phyloP scores from a whole-genome alignment of 2,329 filamentous ascomycete genomes.

The Lachnellula subtilissima region DNA sequence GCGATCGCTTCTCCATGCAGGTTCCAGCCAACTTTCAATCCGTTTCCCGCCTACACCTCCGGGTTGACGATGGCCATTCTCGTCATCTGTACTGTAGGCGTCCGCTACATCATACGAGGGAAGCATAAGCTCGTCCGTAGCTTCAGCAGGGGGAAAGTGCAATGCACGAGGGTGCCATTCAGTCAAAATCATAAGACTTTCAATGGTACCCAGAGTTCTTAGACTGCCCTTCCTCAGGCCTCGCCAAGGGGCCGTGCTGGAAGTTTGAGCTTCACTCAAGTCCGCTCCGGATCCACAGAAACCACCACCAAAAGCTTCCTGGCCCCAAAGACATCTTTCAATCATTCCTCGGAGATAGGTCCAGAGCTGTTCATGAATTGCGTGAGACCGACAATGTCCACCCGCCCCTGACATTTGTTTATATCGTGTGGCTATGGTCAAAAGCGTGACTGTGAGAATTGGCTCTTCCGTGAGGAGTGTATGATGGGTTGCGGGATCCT shows the following conservation, averaged over 20 bases:
- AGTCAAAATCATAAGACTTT: conserved; percentile 87
- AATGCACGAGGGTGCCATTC: conserved; percentile 96
- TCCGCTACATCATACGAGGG: conserved; percentile 50
- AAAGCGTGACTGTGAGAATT: conserved; percentile 82
- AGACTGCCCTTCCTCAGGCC: conserved; percentile 72
- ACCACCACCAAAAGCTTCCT: conserved; percentile 89
- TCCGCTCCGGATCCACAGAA: conserved; percentile 68
- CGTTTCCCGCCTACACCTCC: conserved; percentile 70
- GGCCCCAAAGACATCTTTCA: conserved; percentile 89
- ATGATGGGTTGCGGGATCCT: conserved; percentile 71
- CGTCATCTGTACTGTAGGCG: conserved; percentile 41
- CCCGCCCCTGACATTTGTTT: conserved; percentile 74
- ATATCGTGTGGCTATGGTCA: conserved; percentile 88
- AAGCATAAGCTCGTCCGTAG: conserved; percentile 63
- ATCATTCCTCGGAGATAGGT: conserved; percentile 92
- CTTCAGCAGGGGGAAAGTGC: conserved; percentile 84
- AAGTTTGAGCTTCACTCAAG: conserved; percentile 53
- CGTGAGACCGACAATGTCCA: conserved; percentile 75
- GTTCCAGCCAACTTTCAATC: conserved; percentile 94
- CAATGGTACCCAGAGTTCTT: conserved; percentile 86
- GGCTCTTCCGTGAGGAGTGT: conserved; percentile 85
- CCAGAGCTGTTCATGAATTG: conserved; percentile 95
- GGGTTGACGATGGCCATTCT: conserved; percentile 36
- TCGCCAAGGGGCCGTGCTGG: conserved; percentile 66
- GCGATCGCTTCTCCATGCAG: conserved; percentile 87